phyloP scores from a whole-genome alignment of 345 rosid species.

The Laguncularia racemosa region DNA sequence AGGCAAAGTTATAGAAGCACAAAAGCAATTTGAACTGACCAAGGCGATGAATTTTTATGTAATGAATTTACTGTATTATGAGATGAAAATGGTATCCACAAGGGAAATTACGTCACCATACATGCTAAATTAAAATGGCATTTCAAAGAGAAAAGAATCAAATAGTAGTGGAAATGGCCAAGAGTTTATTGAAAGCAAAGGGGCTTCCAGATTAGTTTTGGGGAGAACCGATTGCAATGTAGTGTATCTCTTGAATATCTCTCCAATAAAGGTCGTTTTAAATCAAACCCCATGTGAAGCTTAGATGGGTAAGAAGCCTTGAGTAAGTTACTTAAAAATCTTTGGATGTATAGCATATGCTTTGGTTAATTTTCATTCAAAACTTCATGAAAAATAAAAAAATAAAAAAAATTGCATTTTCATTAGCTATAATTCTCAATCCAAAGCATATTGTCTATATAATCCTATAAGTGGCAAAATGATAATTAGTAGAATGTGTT shows the following conservation, averaged over 20 bases:
- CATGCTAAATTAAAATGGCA: constrained; percentile 2
- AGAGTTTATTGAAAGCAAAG: constrained; percentile 3
- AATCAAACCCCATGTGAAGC: constrained; percentile 6
- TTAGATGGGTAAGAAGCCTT: no score
- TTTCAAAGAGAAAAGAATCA: background rate
- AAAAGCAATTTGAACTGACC: background rate
- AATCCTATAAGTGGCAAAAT: no score
- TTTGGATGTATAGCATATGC: no score
- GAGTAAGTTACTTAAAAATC: no score
- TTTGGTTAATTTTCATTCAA: no score
- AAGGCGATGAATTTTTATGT: background rate
- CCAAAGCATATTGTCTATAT: no score
- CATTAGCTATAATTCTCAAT: no score
- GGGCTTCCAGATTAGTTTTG: constrained; percentile 4
- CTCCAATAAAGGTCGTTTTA: constrained; percentile 4
- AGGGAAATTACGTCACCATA: constrained; percentile 5
- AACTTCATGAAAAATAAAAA: no score
- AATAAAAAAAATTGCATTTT: no score
- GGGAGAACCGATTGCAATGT: constrained; percentile 6
- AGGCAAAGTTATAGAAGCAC: background rate
- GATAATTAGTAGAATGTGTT: no score
- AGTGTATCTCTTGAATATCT: constrained; percentile 1
- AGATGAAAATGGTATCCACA: constrained; percentile 3
- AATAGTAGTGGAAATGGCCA: constrained; percentile 1
- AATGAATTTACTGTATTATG: constrained; percentile 1